Evolutionary conservation across 371 early-diverging fungal genomes (phyloP).

Genomic region (Rhizopus delemar): DNA sequence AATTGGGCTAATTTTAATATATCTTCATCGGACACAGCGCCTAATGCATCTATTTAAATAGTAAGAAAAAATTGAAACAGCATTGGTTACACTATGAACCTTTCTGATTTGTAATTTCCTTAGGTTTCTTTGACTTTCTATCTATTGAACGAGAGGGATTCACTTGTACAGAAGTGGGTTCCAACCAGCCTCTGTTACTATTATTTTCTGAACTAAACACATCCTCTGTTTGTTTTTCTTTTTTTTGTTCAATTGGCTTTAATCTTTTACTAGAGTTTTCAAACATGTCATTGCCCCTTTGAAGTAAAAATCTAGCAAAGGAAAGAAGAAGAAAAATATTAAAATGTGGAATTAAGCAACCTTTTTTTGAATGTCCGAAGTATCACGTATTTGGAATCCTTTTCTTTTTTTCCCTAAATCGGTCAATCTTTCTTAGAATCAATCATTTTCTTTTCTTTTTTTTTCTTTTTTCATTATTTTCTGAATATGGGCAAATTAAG

Average conservation of each 20-base stretch:
- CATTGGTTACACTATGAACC: slow-evolving; percentile 5
- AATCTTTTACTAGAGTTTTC: slow-evolving; percentile 6
- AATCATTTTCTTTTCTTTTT: slow-evolving; percentile 1
- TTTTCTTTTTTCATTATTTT: slow-evolving; percentile 4
- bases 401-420: no score
- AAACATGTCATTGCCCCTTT: slow-evolving; percentile 9
- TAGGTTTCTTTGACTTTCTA: slow-evolving; percentile 10
- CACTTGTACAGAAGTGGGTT: slow-evolving; percentile 13
- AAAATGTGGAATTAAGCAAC: neutral
- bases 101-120: slow-evolving; percentile 11
- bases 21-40: slow-evolving; percentile 46
- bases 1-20: slow-evolving; percentile 43
- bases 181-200: slow-evolving; percentile 25
- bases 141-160: slow-evolving; percentile 24
- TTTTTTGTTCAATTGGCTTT: neutral
- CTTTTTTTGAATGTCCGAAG: no score
- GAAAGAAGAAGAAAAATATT: slow-evolving; percentile 3
- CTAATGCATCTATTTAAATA: slow-evolving; percentile 30
- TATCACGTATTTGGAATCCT: no score
- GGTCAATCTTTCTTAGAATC: neutral
- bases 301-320: neutral
- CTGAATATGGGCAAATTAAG: neutral
- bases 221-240: slow-evolving; percentile 1
- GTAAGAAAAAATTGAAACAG: neutral
- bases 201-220: neutral